phyloP scores from a whole-genome alignment of 192 early-diverging fungal genomes.

The Rhizophagus sp. region DNA sequence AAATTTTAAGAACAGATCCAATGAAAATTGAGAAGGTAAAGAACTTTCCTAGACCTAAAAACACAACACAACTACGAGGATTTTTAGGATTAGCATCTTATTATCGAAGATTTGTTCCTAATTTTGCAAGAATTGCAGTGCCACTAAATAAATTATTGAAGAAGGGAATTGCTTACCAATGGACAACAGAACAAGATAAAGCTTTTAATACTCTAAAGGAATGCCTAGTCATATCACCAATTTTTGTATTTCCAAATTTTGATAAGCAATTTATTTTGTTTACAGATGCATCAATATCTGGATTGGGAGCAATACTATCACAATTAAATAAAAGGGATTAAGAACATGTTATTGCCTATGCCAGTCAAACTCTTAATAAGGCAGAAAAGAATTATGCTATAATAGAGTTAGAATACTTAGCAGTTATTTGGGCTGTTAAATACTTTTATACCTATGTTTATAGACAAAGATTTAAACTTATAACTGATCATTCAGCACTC shows the following conservation, averaged over 20 bases:
- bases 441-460: constrained; percentile 35
- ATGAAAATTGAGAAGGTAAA: constrained; percentile 14
- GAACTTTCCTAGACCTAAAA: constrained; percentile 8
- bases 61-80: neutral
- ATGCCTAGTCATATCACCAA: too few species aligned
- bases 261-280: too few species aligned
- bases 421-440: constrained; percentile 24
- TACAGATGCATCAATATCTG: too few species aligned
- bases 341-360: neutral
- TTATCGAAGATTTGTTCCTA: neutral
- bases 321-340: neutral
- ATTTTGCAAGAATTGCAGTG: too few species aligned
- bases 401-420: constrained; percentile 9
- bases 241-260: too few species aligned
- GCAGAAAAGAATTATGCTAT: constrained; percentile 6
- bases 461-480: neutral
- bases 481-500: neutral
- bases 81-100: neutral
- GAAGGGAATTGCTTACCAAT: too few species aligned
- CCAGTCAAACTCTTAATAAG: neutral
- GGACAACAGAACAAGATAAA: too few species aligned
- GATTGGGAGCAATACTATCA: too few species aligned
- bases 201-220: too few species aligned
- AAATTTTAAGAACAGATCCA: neutral
- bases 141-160: too few species aligned